phyloP scores from a whole-genome alignment of 495 filamentous ascomycete genomes.

The Penicillium manginii region DNA sequence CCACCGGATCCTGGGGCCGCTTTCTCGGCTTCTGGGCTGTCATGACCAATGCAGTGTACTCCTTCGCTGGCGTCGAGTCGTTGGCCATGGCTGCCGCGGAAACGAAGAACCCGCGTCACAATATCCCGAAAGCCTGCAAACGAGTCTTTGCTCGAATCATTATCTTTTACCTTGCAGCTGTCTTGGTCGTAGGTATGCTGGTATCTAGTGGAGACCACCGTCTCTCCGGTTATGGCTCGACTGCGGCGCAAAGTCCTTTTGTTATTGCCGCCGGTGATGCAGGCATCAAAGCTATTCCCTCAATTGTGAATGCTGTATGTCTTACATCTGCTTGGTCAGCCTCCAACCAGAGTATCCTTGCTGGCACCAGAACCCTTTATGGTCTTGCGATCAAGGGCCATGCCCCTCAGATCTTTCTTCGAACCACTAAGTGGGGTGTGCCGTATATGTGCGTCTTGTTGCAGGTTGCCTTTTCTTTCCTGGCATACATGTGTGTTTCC shows the following conservation, averaged over 20 bases:
- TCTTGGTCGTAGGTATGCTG: conserved; percentile 52
- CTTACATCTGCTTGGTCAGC: conserved; percentile 51
- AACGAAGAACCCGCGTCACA: conserved; percentile 45
- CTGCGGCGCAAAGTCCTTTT: conserved; percentile 52
- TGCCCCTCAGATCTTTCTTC: conserved; percentile 52
- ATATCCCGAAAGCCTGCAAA: conserved; percentile 51
- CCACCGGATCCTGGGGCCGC: conserved; percentile 38
- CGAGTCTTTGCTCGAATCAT: conserved; percentile 48
- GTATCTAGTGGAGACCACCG: conserved; percentile 50
- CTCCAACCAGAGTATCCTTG: conserved; percentile 54
- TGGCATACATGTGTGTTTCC: conserved; percentile 64
- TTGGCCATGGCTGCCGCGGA: conserved; percentile 57
- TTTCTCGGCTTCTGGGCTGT: conserved; percentile 65
- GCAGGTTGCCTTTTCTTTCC: conserved; percentile 54
- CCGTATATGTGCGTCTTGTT: conserved; percentile 60
- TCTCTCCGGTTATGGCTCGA: conserved; percentile 47
- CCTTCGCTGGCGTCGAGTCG: conserved; percentile 59
- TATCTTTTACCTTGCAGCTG: conserved; percentile 48
- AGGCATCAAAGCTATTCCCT: conserved; percentile 49
- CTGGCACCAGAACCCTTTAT: conserved; percentile 52
- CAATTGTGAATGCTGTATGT: conserved; percentile 55
- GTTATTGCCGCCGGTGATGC: conserved; percentile 54
- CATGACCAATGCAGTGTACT: conserved; percentile 62
- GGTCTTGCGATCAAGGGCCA: conserved; percentile 49
- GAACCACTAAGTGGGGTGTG: conserved; percentile 63